phyloP scores from a whole-genome alignment of 345 rosid species.

The Eucalyptus brandiana region DNA sequence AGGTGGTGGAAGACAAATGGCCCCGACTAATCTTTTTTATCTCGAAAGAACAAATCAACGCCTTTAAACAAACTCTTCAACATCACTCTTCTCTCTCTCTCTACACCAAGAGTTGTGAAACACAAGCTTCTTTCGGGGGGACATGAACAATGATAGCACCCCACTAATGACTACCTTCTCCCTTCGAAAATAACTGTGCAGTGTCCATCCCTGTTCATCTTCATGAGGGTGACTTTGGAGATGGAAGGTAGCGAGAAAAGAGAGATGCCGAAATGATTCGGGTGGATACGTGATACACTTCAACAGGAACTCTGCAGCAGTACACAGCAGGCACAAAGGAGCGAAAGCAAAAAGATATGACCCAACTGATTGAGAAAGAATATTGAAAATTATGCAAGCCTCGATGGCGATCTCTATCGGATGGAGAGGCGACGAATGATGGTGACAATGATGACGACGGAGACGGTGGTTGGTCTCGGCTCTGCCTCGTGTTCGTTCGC shows the following conservation, averaged over 20 bases:
- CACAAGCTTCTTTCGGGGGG: slow-evolving; percentile 32
- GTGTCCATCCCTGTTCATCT: background rate
- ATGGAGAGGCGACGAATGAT: background rate
- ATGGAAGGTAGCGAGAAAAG: background rate
- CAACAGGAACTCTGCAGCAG: slow-evolving; percentile 3
- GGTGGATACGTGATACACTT: background rate
- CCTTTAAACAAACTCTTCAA: slow-evolving; percentile 13
- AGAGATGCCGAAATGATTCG: background rate
- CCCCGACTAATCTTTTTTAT: background rate
- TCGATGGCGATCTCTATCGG: background rate
- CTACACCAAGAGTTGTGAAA: slow-evolving; percentile 18
- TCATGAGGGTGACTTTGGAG: background rate
- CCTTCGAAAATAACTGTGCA: background rate
- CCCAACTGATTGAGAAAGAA: slow-evolving; percentile 18
- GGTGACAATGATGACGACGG: background rate
- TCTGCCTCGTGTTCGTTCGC: background rate
- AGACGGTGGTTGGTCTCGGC: slow-evolving; percentile 1
- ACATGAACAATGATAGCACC: slow-evolving; percentile 28
- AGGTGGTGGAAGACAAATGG: background rate
- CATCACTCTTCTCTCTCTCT: slow-evolving; percentile 11
- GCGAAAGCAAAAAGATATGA: background rate
- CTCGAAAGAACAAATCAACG: background rate
- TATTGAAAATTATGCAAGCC: background rate
- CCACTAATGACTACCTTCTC: background rate
- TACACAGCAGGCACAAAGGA: background rate